Evolutionary conservation across 2,329 filamentous ascomycete species (phyloP).

Genomic region (Apiospora malaysiana): DNA sequence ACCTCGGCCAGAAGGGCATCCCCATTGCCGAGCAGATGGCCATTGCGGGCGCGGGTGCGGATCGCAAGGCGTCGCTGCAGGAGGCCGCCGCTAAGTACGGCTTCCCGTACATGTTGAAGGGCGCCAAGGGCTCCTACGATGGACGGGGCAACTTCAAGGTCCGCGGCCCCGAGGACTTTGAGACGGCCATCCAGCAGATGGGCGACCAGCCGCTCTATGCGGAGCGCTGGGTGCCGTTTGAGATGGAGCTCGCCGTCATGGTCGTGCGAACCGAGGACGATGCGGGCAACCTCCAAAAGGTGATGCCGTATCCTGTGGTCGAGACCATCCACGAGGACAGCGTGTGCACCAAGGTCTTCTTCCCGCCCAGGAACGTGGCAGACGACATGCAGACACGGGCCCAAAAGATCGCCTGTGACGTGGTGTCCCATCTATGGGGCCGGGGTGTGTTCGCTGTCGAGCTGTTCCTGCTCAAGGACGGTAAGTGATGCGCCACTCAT

Average conservation of each 20-base stretch:
- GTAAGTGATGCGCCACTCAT: slow-evolving; percentile 41
- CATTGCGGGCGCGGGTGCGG: slow-evolving; percentile 57
- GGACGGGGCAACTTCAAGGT: slow-evolving; percentile 74
- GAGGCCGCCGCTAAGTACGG: slow-evolving; percentile 70
- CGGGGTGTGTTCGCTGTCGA: slow-evolving; percentile 96
- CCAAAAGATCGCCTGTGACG: slow-evolving; percentile 77
- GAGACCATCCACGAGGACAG: slow-evolving; percentile 96
- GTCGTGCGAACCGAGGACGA: slow-evolving; percentile 86
- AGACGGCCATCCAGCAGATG: slow-evolving; percentile 72
- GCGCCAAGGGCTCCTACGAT: slow-evolving; percentile 88
- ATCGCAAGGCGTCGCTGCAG: slow-evolving; percentile 65
- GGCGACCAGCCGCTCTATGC: slow-evolving; percentile 79
- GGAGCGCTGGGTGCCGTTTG: slow-evolving; percentile 87
- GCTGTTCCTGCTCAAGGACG: slow-evolving; percentile 84
- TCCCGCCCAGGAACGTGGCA: slow-evolving; percentile 77
- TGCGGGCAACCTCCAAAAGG: slow-evolving; percentile 51
- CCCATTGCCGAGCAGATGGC: slow-evolving; percentile 75
- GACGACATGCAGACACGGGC: slow-evolving; percentile 67
- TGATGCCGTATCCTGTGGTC: slow-evolving; percentile 83
- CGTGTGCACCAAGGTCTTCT: slow-evolving; percentile 92
- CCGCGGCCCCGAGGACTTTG: slow-evolving; percentile 51
- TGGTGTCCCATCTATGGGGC: slow-evolving; percentile 81
- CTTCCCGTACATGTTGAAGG: slow-evolving; percentile 92
- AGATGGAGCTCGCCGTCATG: slow-evolving; percentile 90
- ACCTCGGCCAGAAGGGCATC: slow-evolving; percentile 71